Evolutionary conservation across 202 grass and related monocot species (phyloP).

Genomic region (Elaeis oleifera): DNA sequence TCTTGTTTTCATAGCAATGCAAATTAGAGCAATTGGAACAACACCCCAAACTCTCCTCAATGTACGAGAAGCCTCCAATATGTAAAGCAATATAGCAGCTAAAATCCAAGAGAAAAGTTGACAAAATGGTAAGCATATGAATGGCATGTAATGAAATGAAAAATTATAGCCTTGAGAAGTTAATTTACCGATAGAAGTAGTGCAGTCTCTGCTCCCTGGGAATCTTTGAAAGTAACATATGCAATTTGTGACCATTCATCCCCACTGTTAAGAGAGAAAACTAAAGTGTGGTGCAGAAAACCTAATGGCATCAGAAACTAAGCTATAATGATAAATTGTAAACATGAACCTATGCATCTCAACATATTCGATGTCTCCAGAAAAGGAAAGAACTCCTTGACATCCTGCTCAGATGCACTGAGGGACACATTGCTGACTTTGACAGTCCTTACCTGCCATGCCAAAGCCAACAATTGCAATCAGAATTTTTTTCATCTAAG

Average conservation of each 20-base stretch:
- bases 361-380: slow-evolving; percentile 92
- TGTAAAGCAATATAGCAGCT: too few species aligned
- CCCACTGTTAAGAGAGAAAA: slow-evolving; percentile 34
- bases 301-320: slow-evolving; percentile 6
- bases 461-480: background rate
- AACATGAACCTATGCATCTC: slow-evolving; percentile 74
- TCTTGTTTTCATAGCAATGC: too few species aligned
- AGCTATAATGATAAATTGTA: background rate
- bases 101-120: too few species aligned
- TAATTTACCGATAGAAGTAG: slow-evolving; percentile 83
- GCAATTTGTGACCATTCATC: slow-evolving; percentile 95
- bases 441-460: slow-evolving; percentile 65
- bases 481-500: too few species aligned
- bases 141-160: background rate
- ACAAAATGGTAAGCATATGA: too few species aligned
- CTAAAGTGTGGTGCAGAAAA: slow-evolving; percentile 9
- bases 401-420: slow-evolving; percentile 62
- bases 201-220: slow-evolving; percentile 82
- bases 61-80: too few species aligned
- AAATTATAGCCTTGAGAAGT: slow-evolving; percentile 3
- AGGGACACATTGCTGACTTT: slow-evolving; percentile 88
- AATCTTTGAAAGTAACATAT: slow-evolving; percentile 88
- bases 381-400: slow-evolving; percentile 99
- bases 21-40: too few species aligned
- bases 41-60: too few species aligned